Evolutionary conservation across 2,329 filamentous ascomycete genomes (phyloP).

Genomic region (Ceratocystis huliohia): DNA sequence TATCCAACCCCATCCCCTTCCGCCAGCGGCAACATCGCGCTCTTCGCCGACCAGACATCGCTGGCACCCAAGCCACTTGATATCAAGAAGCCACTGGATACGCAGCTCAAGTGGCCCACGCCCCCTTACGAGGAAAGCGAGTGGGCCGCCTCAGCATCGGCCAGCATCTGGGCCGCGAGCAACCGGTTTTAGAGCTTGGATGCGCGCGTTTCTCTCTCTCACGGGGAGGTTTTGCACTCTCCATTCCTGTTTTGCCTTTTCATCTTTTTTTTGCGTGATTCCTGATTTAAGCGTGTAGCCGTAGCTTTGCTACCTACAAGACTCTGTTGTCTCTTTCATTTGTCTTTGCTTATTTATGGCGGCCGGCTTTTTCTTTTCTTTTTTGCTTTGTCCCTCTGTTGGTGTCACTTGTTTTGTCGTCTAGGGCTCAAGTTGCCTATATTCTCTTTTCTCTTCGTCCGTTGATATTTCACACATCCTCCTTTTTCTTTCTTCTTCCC

Average conservation of each 20-base stretch:
- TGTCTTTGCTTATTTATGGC: slow-evolving; percentile 16
- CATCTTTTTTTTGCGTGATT: slow-evolving; percentile 20
- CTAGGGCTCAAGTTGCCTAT: neutral
- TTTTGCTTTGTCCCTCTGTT: slow-evolving; percentile 12
- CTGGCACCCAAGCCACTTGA: slow-evolving; percentile 59
- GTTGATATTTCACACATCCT: slow-evolving; percentile 16
- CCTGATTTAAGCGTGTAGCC: slow-evolving; percentile 5
- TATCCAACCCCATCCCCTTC: slow-evolving; percentile 62
- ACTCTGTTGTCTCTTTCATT: slow-evolving; percentile 24
- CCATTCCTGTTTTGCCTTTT: slow-evolving; percentile 17
- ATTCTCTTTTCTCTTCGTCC: slow-evolving; percentile 13
- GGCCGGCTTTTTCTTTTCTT: slow-evolving; percentile 15
- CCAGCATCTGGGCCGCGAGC: slow-evolving; percentile 65
- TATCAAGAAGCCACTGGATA: slow-evolving; percentile 43
- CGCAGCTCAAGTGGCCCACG: slow-evolving; percentile 72
- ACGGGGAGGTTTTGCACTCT: slow-evolving; percentile 11
- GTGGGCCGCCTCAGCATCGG: slow-evolving; percentile 73
- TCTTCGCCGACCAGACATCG: slow-evolving; percentile 53
- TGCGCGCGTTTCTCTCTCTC: slow-evolving; percentile 12
- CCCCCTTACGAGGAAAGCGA: slow-evolving; percentile 90
- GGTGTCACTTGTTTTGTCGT: slow-evolving; percentile 18
- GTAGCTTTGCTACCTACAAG: neutral
- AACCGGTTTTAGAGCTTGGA: slow-evolving; percentile 40
- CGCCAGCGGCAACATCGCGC: slow-evolving; percentile 63
- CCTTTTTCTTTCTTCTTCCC: neutral